These are phyloP conservation scores for Cryptosporidium bovis DNA, from an alignment of 169 alveolate species.

Conservation along the genomic window DNA sequence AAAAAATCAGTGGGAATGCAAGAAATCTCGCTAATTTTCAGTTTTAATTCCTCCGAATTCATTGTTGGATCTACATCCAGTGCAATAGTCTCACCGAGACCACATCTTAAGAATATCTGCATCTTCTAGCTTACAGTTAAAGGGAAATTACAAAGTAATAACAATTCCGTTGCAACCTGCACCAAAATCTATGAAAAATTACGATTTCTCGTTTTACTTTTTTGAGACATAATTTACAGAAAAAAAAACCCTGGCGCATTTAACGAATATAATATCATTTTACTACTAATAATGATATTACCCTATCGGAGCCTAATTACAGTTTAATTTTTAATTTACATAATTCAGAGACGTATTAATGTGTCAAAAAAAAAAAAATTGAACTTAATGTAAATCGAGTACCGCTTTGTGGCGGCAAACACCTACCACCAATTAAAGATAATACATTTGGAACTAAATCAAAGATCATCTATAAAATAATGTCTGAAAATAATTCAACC, in stretches of 20 bases:
- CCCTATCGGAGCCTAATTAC: constrained; percentile 12
- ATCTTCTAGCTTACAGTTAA: background rate
- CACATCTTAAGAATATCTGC: constrained; percentile 59
- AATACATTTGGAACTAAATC: constrained; percentile 6
- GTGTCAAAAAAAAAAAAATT: constrained; percentile 10
- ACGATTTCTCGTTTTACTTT: background rate
- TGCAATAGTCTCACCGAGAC: constrained; percentile 46
- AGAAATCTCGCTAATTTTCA: constrained; percentile 10
- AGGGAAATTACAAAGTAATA: background rate
- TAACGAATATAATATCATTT: background rate
- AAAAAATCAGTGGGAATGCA: constrained; percentile 35
- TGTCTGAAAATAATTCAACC: no score
- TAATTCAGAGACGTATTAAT: constrained; percentile 31
- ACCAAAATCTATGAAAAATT: no score
- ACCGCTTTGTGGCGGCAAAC: constrained; percentile 66
- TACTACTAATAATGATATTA: background rate
- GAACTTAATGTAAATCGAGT: background rate
- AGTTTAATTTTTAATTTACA: background rate
- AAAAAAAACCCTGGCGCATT: background rate
- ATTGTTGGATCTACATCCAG: constrained; percentile 49
- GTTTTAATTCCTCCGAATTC: constrained; percentile 49
- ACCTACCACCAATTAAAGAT: background rate
- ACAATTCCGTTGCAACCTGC: no score
- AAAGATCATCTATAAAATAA: no score
- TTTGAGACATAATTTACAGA: constrained; percentile 3